These are phyloP conservation scores for Dryadomyces quercus-mongolicae DNA, from an alignment of 2,329 filamentous ascomycete species.

Conservation along the genomic window DNA sequence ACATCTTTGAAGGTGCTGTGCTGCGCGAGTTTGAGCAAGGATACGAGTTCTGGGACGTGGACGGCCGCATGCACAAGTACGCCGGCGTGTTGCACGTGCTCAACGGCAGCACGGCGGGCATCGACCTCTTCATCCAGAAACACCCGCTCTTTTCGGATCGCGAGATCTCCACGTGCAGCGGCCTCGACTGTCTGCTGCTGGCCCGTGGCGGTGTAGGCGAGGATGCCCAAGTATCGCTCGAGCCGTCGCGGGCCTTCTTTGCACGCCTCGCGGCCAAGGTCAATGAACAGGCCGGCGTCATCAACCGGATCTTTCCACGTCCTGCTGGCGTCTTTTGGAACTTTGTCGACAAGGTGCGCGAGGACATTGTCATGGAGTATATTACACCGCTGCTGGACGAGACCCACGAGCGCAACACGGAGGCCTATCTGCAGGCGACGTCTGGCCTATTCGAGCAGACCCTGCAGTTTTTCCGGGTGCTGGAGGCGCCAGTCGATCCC, in stretches of 20 bases:
- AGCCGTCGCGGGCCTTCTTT: constrained; percentile 75
- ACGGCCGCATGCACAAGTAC: constrained; percentile 80
- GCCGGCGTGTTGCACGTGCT: constrained; percentile 73
- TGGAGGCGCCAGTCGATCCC: constrained; percentile 53
- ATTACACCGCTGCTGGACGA: constrained; percentile 78
- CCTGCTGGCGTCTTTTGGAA: constrained; percentile 59
- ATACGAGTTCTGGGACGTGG: constrained; percentile 78
- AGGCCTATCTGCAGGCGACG: constrained; percentile 73
- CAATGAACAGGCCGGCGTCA: constrained; percentile 69
- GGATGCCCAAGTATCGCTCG: constrained; percentile 55
- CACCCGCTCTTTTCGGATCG: constrained; percentile 71
- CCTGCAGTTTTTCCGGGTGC: constrained; percentile 59
- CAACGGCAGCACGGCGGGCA: constrained; percentile 65
- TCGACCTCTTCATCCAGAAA: constrained; percentile 81
- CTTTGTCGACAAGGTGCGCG: constrained; percentile 70
- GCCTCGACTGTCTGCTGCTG: constrained; percentile 66
- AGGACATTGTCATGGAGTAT: constrained; percentile 80
- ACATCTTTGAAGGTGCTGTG: constrained; percentile 82
- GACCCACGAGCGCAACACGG: constrained; percentile 61
- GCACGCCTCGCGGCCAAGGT: constrained; percentile 59
- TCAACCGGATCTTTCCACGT: constrained; percentile 71
- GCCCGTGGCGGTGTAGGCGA: constrained; percentile 15
- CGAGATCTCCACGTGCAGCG: constrained; percentile 52
- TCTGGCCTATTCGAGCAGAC: constrained; percentile 82
- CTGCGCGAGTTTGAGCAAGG: constrained; percentile 87